Conservation (phyloP, 73 alveolate species). For the Breviolum minutum region DNA sequence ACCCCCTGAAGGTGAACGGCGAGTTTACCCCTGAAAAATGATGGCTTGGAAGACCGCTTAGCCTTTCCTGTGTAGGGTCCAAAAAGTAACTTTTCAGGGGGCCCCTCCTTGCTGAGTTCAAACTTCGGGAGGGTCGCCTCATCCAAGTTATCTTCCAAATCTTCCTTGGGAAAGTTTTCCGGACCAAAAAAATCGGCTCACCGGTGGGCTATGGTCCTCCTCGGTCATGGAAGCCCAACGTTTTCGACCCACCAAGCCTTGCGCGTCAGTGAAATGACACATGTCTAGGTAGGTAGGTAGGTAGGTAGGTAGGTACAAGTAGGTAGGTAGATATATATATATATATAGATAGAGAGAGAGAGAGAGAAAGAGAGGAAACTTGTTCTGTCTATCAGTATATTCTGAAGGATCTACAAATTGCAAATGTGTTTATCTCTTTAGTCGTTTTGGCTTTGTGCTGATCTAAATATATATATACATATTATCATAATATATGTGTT, state of each 20-base stretch:
- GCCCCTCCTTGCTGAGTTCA: neutral
- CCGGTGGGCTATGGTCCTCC: neutral
- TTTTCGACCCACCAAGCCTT: constrained; percentile 25
- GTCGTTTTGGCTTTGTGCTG: no score
- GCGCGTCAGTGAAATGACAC: neutral
- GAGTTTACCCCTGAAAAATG: no score
- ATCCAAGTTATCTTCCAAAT: neutral
- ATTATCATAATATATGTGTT: no score
- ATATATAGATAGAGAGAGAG: neutral
- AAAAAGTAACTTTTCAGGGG: no score
- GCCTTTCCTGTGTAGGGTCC: no score
- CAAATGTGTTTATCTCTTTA: neutral
- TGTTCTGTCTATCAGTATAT: neutral
- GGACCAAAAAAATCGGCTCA: neutral
- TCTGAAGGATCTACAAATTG: neutral
- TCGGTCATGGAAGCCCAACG: constrained; percentile 68
- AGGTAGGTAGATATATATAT: no score
- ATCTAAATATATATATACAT: no score
- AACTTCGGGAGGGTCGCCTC: neutral
- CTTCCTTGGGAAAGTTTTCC: neutral
- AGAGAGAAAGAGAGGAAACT: neutral
- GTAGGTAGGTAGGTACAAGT: neutral
- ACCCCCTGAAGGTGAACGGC: no score
- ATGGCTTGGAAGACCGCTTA: no score
- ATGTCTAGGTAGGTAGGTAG: neutral